These are phyloP conservation scores for Erythrophleum fordii DNA, from an alignment of 306 rosid genomes.

Conservation along the genomic window DNA sequence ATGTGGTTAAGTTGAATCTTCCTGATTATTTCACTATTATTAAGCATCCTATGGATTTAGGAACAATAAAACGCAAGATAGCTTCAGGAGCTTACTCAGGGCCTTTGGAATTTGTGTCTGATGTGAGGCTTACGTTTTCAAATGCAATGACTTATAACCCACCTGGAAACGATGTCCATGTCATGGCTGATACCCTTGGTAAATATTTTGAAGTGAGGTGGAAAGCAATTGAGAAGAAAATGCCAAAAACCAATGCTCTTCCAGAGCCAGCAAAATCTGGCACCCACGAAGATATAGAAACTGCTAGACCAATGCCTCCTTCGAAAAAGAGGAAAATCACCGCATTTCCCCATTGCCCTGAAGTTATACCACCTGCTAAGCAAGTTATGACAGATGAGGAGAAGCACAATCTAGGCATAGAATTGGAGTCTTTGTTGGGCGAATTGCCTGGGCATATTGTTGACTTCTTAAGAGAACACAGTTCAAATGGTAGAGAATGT, in stretches of 20 bases:
- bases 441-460: constrained; percentile 73
- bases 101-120: constrained; percentile 64
- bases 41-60: constrained; percentile 88
- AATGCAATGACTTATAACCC: constrained; percentile 92
- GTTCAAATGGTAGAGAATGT: constrained; percentile 68
- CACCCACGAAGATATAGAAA: constrained; percentile 44
- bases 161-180: constrained; percentile 66
- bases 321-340: constrained; percentile 68
- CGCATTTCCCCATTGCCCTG: constrained; percentile 51
- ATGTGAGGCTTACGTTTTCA: constrained; percentile 71
- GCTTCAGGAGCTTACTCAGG: constrained; percentile 56
- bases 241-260: constrained; percentile 52
- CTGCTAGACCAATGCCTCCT: constrained; percentile 52
- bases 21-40: constrained; percentile 76
- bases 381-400: constrained; percentile 68
- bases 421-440: constrained; percentile 72
- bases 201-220: constrained; percentile 79
- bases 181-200: constrained; percentile 72
- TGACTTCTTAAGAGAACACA: constrained; percentile 73
- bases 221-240: constrained; percentile 77
- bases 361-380: constrained; percentile 59
- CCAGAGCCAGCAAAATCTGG: constrained; percentile 47
- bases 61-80: constrained; percentile 67
- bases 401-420: constrained; percentile 61
- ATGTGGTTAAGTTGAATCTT: constrained; percentile 72